Conservation (phyloP, 306 rosid genomes). For the Cicer yamashitae region DNA sequence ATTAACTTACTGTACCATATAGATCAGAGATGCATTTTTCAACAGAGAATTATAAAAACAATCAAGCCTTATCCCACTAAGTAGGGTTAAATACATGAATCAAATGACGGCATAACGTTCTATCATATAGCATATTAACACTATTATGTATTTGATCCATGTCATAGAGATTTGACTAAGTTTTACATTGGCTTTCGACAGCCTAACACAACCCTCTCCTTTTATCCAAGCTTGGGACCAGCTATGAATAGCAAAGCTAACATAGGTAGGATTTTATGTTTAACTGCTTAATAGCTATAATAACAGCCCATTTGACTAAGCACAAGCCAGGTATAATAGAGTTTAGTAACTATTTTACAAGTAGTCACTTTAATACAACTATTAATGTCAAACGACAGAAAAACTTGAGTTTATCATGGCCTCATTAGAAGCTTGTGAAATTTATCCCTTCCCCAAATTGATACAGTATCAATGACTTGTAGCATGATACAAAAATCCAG, state of each 20-base stretch:
- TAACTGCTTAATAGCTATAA: not conserved
- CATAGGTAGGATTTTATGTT: not conserved
- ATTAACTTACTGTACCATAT: not conserved
- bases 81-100: no score
- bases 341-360: not conserved
- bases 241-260: no score
- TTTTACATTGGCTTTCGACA: no score
- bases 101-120: no score
- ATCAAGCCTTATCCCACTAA: no score
- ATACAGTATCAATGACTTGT: not conserved
- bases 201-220: no score
- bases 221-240: no score
- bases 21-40: not conserved
- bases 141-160: no score
- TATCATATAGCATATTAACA: no score
- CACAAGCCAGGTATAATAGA: not conserved
- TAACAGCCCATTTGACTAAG: not conserved
- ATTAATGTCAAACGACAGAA: not conserved
- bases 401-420: not conserved
- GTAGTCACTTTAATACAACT: not conserved
- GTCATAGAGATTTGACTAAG: no score
- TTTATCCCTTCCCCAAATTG: not conserved
- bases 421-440: conserved; percentile 13
- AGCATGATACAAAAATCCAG: not conserved
- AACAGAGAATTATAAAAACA: not conserved